These are phyloP conservation scores for Laburnicola sp. DNA, from an alignment of 2,329 filamentous ascomycete genomes.

Conservation along the genomic window DNA sequence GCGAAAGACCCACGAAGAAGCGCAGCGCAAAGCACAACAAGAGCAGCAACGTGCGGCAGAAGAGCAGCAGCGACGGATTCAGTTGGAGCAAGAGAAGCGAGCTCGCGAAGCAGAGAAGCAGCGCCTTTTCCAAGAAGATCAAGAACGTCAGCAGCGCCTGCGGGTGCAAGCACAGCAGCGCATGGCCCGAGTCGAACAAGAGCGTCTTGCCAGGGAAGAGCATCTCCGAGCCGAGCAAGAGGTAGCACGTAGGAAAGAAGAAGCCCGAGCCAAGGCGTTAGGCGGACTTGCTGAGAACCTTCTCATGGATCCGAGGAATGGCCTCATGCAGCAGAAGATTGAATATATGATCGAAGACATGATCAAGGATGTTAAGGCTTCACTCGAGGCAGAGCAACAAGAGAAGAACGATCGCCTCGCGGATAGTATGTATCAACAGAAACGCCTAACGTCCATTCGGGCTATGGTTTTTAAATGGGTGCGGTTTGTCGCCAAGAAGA, in stretches of 20 bases:
- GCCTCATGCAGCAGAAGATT: slow-evolving; percentile 52
- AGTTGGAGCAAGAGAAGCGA: slow-evolving; percentile 17
- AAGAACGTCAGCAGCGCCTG: slow-evolving; percentile 22
- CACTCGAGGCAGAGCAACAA: slow-evolving; percentile 41
- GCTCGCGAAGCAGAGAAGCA: slow-evolving; percentile 25
- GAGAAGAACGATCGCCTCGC: slow-evolving; percentile 25
- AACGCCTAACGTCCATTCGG: slow-evolving; percentile 22
- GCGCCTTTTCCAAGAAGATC: slow-evolving; percentile 22
- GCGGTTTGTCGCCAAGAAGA: slow-evolving; percentile 31
- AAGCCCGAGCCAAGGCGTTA: slow-evolving; percentile 27
- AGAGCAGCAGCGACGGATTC: slow-evolving; percentile 16
- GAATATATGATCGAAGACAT: slow-evolving; percentile 44
- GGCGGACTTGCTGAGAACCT: slow-evolving; percentile 44
- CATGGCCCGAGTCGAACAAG: slow-evolving; percentile 16
- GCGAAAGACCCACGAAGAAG: not conserved
- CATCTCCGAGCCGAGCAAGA: slow-evolving; percentile 6
- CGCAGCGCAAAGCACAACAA: slow-evolving; percentile 9
- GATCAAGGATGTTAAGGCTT: slow-evolving; percentile 38
- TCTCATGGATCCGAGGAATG: slow-evolving; percentile 42
- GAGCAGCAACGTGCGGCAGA: slow-evolving; percentile 8
- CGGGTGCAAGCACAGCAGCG: slow-evolving; percentile 17
- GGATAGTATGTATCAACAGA: slow-evolving; percentile 23
- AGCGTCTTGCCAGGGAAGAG: slow-evolving; percentile 4
- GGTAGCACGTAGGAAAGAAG: slow-evolving; percentile 8
- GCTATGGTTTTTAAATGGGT: slow-evolving; percentile 28